A percentile compares a stretch with the other conserved stretches of the same genome.
Conservation (phyloP, 495 filamentous ascomycete species). For the Parathielavia appendiculata region DNA sequence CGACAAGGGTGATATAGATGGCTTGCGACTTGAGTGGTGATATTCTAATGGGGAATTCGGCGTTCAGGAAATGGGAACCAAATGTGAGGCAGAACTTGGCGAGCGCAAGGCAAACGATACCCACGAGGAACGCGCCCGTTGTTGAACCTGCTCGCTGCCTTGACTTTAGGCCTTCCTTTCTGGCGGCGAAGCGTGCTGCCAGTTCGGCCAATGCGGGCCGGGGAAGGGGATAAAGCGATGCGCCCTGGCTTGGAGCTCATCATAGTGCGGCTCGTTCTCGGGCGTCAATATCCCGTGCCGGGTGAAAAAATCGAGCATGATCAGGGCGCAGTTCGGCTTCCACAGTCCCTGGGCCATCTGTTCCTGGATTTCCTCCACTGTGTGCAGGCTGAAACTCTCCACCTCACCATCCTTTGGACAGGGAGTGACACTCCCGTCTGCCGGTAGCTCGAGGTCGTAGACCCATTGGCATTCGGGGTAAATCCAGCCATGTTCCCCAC, state of each 20-base stretch:
- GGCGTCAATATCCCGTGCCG: constrained; percentile 74
- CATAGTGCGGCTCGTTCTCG: constrained; percentile 77
- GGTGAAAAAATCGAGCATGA: constrained; percentile 86
- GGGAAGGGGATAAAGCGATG: constrained; percentile 84
- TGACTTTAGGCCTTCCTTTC: constrained; percentile 5
- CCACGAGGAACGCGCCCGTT: constrained; percentile 18
- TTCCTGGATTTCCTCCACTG: constrained; percentile 65
- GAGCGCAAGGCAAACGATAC: constrained; percentile 25
- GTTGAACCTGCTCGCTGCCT: constrained; percentile 4
- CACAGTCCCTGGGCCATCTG: constrained; percentile 68
- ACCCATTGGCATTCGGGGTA: constrained; percentile 92
- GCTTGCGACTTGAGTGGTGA: constrained; percentile 6
- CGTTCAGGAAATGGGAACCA: constrained; percentile 18
- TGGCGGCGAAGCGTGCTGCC: constrained; percentile 8
- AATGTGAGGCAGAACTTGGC: constrained; percentile 4
- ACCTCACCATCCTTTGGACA: constrained; percentile 83
- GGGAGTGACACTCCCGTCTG: constrained; percentile 53
- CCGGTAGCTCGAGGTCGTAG: constrained; percentile 77
- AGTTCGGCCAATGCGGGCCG: constrained; percentile 46
- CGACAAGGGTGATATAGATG: neutral
- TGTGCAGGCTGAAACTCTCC: constrained; percentile 72
- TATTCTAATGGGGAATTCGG: constrained; percentile 12
- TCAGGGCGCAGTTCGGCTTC: constrained; percentile 88
- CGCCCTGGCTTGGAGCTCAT: constrained; percentile 67
- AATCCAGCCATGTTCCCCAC: constrained; percentile 79